phyloP scores from a whole-genome alignment of 176 grass and related monocot genomes.

The Carex pumila region DNA sequence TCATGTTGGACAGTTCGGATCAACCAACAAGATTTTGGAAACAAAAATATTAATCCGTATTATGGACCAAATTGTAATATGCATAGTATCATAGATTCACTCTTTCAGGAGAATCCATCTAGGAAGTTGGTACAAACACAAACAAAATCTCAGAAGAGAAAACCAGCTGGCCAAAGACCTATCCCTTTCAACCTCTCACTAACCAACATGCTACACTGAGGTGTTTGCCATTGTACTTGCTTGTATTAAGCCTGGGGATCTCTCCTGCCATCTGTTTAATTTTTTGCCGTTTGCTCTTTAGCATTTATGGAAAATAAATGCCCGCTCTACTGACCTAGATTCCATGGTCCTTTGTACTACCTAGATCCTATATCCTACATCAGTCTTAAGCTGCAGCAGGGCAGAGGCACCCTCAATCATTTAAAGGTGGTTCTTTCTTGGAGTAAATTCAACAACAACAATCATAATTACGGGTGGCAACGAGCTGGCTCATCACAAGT shows the following conservation, averaged over 20 bases:
- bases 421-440: neutral
- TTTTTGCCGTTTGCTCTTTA: conserved; percentile 11
- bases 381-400: neutral
- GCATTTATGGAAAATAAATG: conserved; percentile 15
- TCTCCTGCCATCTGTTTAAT: neutral
- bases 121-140: neutral
- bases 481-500: no score
- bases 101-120: neutral
- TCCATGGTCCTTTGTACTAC: conserved; percentile 18
- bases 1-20: no score
- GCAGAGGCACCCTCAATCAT: conserved; percentile 3
- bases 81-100: no score
- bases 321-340: conserved; percentile 18
- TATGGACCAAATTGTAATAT: no score
- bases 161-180: neutral
- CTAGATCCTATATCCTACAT: neutral
- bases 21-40: no score
- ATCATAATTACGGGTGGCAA: no score
- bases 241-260: conserved; percentile 26
- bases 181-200: conserved; percentile 21
- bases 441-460: neutral
- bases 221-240: conserved; percentile 5
- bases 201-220: conserved; percentile 22
- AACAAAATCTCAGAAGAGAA: conserved; percentile 15
- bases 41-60: no score